phyloP scores from a whole-genome alignment of 1,139 yeast genomes.

The Lizanozyma gosingica region DNA sequence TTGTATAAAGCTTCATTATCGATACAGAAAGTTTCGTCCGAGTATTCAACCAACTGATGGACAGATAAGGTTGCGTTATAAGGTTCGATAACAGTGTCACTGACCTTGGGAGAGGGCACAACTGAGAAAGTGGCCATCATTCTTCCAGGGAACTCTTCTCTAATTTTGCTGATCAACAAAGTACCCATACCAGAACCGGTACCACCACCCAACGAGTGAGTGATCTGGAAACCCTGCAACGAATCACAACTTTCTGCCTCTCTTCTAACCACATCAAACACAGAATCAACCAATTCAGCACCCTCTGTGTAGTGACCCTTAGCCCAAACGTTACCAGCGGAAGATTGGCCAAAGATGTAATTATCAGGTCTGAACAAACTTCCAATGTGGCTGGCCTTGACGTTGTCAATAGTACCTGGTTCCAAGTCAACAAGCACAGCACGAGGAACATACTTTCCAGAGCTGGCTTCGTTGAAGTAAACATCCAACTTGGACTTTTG shows the following conservation, averaged over 20 bases:
- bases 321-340: conserved; percentile 96
- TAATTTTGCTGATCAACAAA: conserved; percentile 64
- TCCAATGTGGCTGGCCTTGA: conserved; percentile 69
- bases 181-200: conserved; percentile 97
- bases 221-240: conserved; percentile 87
- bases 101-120: conserved; percentile 82
- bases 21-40: conserved; percentile 90
- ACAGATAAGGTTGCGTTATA: conserved; percentile 89
- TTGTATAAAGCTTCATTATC: conserved; percentile 90
- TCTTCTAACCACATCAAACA: conserved; percentile 81
- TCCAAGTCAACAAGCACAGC: conserved; percentile 88
- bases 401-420: conserved; percentile 87
- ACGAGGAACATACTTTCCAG: conserved; percentile 87
- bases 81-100: conserved; percentile 92
- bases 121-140: conserved; percentile 95
- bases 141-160: conserved; percentile 88
- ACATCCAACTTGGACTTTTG: conserved; percentile 51
- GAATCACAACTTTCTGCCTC: conserved; percentile 93
- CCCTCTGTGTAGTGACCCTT: conserved; percentile 96
- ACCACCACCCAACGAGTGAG: conserved; percentile 95
- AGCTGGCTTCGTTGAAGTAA: conserved; percentile 51
- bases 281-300: conserved; percentile 85
- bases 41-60: conserved; percentile 81
- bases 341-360: conserved; percentile 79
- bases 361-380: conserved; percentile 87